Percentiles rank a stretch among this genome's conserved stretches.
Evolutionary conservation across 2,329 filamentous ascomycete genomes (phyloP).

Genomic region (Colletotrichum neosansevieriae): DNA sequence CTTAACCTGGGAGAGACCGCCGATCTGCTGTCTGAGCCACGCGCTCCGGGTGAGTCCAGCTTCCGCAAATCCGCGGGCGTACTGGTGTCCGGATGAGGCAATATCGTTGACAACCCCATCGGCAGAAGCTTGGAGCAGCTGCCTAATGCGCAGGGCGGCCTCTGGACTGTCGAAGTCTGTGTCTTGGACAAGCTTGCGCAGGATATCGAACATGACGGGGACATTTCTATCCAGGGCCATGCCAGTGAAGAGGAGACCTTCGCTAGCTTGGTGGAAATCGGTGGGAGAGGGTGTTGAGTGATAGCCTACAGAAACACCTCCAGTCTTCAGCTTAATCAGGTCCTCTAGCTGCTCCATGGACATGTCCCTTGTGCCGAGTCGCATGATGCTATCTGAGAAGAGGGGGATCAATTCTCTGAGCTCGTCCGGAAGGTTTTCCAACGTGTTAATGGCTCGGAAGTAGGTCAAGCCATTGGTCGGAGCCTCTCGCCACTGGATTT

Average conservation of each 20-base stretch:
- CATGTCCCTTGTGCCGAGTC: conserved; percentile 87
- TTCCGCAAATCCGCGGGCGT: conserved; percentile 85
- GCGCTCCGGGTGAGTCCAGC: conserved; percentile 80
- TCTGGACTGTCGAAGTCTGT: conserved; percentile 90
- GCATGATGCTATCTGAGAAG: conserved; percentile 93
- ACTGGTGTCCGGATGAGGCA: conserved; percentile 89
- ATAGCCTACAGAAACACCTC: conserved; percentile 87
- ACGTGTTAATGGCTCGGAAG: conserved; percentile 87
- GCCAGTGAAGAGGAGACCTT: conserved; percentile 87
- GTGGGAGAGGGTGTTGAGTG: conserved; percentile 84
- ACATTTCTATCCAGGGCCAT: conserved; percentile 93
- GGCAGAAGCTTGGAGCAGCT: conserved; percentile 86
- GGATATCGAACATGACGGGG: conserved; percentile 88
- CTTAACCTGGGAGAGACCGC: conserved; percentile 90
- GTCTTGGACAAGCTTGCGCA: conserved; percentile 83
- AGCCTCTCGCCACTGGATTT: conserved; percentile 90
- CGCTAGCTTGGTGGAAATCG: conserved; percentile 76
- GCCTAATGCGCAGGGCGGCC: conserved; percentile 83
- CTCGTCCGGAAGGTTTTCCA: conserved; percentile 85
- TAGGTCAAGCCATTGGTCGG: conserved; percentile 97
- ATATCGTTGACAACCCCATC: conserved; percentile 94
- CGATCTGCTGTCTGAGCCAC: conserved; percentile 84
- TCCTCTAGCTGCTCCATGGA: conserved; percentile 97
- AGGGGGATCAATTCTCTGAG: conserved; percentile 87
- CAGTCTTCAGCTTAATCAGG: conserved; percentile 94